Conservation (phyloP, 176 grass and related monocot species). For the Ananas comosus region DNA sequence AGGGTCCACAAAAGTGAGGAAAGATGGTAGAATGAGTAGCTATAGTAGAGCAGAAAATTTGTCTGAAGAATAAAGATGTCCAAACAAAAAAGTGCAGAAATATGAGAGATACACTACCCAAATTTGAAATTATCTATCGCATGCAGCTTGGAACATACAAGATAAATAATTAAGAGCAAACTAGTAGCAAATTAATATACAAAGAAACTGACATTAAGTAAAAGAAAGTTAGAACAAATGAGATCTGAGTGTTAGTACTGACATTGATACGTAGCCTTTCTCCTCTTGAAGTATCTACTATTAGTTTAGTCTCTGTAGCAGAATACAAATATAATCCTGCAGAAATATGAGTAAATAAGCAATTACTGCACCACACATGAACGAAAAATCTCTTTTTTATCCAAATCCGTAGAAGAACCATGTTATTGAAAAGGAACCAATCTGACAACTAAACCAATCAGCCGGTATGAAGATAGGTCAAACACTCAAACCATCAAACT, state of each 20-base stretch:
- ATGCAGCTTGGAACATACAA: not conserved
- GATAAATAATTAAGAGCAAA: not conserved
- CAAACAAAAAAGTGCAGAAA: not conserved
- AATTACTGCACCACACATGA: conserved; percentile 5
- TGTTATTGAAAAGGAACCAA: not conserved
- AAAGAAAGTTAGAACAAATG: conserved; percentile 3
- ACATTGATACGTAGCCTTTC: conserved; percentile 93
- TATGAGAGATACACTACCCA: not conserved
- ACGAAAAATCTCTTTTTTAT: not conserved
- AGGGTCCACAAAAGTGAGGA: not conserved
- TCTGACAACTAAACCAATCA: not conserved
- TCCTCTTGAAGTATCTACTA: conserved; percentile 96
- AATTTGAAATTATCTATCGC: not conserved
- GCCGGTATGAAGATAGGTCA: not conserved
- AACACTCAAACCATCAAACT: not conserved
- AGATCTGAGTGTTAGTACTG: conserved; percentile 29
- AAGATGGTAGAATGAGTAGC: not conserved
- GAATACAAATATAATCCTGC: conserved; percentile 86
- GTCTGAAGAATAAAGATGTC: not conserved
- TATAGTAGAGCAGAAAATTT: not conserved
- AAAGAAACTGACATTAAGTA: not conserved
- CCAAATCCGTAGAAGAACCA: not conserved
- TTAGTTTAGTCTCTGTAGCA: conserved; percentile 85
- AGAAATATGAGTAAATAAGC: conserved; percentile 22
- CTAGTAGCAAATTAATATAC: not conserved